phyloP scores from a whole-genome alignment of 805 yeast genomes.

The Candida takata region DNA sequence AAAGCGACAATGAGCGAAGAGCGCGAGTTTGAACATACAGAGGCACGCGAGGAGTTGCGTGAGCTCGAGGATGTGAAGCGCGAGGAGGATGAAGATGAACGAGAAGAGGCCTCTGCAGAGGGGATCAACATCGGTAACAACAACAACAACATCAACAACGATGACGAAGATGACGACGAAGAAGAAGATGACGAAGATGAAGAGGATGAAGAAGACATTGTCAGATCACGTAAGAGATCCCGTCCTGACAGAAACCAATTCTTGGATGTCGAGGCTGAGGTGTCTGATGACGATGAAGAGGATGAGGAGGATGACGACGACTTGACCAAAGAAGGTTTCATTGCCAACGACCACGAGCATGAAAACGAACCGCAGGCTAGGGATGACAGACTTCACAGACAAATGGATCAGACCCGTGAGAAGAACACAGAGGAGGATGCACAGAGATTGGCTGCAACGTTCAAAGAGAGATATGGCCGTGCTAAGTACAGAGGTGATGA shows the following conservation, averaged over 20 bases:
- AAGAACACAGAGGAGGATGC: slow-evolving; percentile 92
- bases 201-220: slow-evolving; percentile 44
- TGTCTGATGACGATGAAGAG: slow-evolving; percentile 94
- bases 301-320: slow-evolving; percentile 96
- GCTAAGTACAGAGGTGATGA: slow-evolving; percentile 77
- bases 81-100: slow-evolving; percentile 19
- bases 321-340: slow-evolving; percentile 72
- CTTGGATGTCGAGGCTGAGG: slow-evolving; percentile 97
- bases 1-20: slow-evolving; percentile 19
- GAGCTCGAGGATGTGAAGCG: slow-evolving; percentile 19
- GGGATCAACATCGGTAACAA: slow-evolving; percentile 2
- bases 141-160: slow-evolving; percentile 29
- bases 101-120: slow-evolving; percentile 11
- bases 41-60: slow-evolving; percentile 17
- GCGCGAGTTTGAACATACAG: slow-evolving; percentile 18
- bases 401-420: slow-evolving; percentile 81
- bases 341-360: slow-evolving; percentile 61
- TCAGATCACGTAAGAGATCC: slow-evolving; percentile 37
- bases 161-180: slow-evolving; percentile 26
- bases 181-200: slow-evolving; percentile 39
- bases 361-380: slow-evolving; percentile 41
- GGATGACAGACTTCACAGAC: slow-evolving; percentile 84
- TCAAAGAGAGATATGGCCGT: slow-evolving; percentile 88
- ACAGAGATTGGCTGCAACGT: slow-evolving; percentile 84
- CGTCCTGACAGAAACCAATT: slow-evolving; percentile 62